Evolutionary conservation across 345 rosid species (phyloP).

Genomic region (Citrus glauca): DNA sequence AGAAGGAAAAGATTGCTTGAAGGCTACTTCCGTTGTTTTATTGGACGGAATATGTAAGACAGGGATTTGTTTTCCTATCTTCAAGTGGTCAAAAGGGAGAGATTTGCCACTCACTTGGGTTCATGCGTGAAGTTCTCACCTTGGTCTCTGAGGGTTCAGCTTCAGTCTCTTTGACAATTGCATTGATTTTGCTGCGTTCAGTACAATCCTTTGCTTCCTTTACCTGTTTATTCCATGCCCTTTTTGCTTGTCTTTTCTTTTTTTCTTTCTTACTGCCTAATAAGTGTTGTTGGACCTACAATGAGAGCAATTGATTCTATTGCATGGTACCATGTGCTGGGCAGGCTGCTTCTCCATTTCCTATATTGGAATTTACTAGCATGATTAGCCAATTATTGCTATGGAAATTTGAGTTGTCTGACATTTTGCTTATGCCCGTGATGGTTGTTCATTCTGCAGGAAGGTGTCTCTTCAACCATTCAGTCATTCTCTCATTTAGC

Average conservation of each 20-base stretch:
- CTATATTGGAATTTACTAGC: background rate
- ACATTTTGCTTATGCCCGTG: background rate
- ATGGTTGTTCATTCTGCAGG: conserved; percentile 43
- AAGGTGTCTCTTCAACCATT: conserved; percentile 64
- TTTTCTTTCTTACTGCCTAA: background rate
- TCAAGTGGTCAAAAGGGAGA: too few species aligned
- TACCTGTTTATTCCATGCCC: background rate
- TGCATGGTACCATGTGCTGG: background rate
- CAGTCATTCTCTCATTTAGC: conserved; percentile 61
- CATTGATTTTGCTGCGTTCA: too few species aligned
- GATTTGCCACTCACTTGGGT: background rate
- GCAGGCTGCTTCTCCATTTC: background rate
- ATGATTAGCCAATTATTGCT: background rate
- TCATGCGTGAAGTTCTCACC: background rate
- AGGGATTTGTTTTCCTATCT: too few species aligned
- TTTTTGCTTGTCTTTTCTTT: background rate
- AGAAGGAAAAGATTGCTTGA: too few species aligned
- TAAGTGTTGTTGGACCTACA: background rate
- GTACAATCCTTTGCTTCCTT: background rate
- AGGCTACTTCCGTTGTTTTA: too few species aligned
- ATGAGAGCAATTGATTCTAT: background rate
- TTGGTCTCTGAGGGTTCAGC: too few species aligned
- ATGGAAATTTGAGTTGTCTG: background rate
- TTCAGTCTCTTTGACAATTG: too few species aligned
- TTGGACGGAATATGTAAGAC: too few species aligned